Conservation (phyloP, 257 asterid species). For the Fraxinus americana region DNA sequence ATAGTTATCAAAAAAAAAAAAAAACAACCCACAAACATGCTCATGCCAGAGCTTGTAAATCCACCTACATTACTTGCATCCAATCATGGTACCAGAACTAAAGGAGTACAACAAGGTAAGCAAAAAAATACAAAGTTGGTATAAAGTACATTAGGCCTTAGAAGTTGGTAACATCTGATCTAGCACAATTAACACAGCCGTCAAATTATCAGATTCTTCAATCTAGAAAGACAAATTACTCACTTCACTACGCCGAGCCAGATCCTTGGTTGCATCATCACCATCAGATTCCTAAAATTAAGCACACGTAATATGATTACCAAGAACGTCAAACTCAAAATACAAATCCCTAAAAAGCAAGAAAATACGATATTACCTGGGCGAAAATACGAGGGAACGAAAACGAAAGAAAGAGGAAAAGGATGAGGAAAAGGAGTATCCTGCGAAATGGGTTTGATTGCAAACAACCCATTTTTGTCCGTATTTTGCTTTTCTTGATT, state of each 20-base stretch:
- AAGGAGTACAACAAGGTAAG: not conserved
- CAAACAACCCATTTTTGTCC: not conserved
- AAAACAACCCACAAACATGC: too few species aligned
- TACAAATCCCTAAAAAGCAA: not conserved
- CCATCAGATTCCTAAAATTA: constrained; percentile 46
- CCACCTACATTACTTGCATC: not conserved
- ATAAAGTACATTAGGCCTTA: not conserved
- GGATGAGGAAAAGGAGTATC: constrained; percentile 23
- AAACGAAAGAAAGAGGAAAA: constrained; percentile 21
- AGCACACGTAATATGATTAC: not conserved
- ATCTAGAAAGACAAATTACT: constrained; percentile 28
- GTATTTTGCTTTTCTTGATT: not conserved
- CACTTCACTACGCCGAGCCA: constrained; percentile 76
- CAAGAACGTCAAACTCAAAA: constrained; percentile 19
- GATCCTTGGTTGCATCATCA: constrained; percentile 49
- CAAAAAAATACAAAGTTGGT: not conserved
- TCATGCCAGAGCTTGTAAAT: not conserved
- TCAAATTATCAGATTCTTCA: not conserved
- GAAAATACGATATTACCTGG: constrained; percentile 28
- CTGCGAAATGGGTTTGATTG: constrained; percentile 7
- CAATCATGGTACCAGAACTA: not conserved
- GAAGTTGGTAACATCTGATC: not conserved
- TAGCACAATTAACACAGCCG: not conserved
- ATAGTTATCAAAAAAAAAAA: too few species aligned
- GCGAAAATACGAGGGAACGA: constrained; percentile 28